These are phyloP conservation scores for Lentinus polychrous DNA, from an alignment of 1,284 basidiomycete species.

Conservation along the genomic window DNA sequence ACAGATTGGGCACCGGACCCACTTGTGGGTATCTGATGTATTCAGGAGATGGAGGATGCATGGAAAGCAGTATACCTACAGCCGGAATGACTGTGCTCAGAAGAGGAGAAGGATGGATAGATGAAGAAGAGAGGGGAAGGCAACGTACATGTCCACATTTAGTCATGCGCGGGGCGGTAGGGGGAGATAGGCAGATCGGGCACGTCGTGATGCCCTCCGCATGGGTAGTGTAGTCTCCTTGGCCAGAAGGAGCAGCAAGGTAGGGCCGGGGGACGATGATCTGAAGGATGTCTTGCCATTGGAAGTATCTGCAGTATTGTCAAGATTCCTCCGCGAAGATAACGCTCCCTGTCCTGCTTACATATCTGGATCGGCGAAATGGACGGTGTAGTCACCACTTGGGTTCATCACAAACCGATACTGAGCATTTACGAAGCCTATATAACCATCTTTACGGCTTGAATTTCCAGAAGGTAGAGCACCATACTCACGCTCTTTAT, in stretches of 20 bases:
- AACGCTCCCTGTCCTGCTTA: constrained; percentile 31
- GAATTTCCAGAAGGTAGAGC: constrained; percentile 2
- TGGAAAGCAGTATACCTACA: constrained; percentile 81
- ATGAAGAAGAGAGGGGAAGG: neutral
- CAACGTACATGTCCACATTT: constrained; percentile 91
- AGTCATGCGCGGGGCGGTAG: constrained; percentile 92
- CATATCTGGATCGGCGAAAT: constrained; percentile 95
- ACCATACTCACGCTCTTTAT: constrained; percentile 73
- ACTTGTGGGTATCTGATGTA: constrained; percentile 74
- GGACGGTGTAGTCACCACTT: constrained; percentile 85
- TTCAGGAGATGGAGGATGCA: constrained; percentile 91
- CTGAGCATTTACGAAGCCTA: constrained; percentile 89
- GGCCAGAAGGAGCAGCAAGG: constrained; percentile 45
- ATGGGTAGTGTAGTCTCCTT: constrained; percentile 28
- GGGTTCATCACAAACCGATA: constrained; percentile 94
- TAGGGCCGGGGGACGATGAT: constrained; percentile 84
- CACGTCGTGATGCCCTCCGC: constrained; percentile 71
- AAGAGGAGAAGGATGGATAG: constrained; percentile 9
- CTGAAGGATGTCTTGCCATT: constrained; percentile 96
- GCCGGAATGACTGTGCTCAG: constrained; percentile 8
- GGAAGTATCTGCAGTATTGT: constrained; percentile 62
- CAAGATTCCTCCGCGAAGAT: constrained; percentile 9
- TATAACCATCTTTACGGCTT: constrained; percentile 6
- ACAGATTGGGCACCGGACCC: constrained; percentile 92
- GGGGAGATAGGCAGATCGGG: constrained; percentile 92